phyloP scores from a whole-genome alignment of 2,329 filamentous ascomycete species.

The Fusarium newnesense region DNA sequence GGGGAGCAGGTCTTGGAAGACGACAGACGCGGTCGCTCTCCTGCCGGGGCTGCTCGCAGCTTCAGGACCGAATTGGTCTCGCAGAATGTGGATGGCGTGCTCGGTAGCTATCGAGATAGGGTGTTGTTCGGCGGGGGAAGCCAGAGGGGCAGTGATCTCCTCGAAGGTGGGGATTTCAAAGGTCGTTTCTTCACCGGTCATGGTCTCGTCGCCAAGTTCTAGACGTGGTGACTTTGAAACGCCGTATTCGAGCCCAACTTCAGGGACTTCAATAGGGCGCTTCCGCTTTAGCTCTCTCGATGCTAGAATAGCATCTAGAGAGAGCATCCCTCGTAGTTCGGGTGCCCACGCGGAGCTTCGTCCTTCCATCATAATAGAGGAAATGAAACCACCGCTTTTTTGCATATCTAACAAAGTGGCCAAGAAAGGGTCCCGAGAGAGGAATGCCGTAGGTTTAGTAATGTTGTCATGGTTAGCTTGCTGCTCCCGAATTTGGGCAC shows the following conservation, averaged over 20 bases:
- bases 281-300: not conserved
- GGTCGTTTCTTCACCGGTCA: not conserved
- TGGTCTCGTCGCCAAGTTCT: not conserved
- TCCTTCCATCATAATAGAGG: slow-evolving; percentile 83
- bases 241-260: not conserved
- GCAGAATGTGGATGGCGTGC: not conserved
- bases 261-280: not conserved
- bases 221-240: not conserved
- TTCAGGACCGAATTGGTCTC: not conserved
- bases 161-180: not conserved
- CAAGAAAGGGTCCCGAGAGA: slow-evolving; percentile 87
- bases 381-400: slow-evolving; percentile 88
- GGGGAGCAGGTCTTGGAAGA: slow-evolving; percentile 92
- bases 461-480: slow-evolving; percentile 88
- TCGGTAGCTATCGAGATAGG: not conserved
- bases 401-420: slow-evolving; percentile 91
- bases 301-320: slow-evolving; percentile 70
- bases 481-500: slow-evolving; percentile 81
- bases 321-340: slow-evolving; percentile 89
- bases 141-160: not conserved
- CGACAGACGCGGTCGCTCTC: slow-evolving; percentile 79
- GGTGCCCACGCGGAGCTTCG: slow-evolving; percentile 85
- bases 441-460: slow-evolving; percentile 80
- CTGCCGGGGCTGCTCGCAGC: slow-evolving; percentile 65
- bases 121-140: not conserved